These are phyloP conservation scores for Nicotiana paniculata DNA, from an alignment of 257 asterid species.

Conservation along the genomic window DNA sequence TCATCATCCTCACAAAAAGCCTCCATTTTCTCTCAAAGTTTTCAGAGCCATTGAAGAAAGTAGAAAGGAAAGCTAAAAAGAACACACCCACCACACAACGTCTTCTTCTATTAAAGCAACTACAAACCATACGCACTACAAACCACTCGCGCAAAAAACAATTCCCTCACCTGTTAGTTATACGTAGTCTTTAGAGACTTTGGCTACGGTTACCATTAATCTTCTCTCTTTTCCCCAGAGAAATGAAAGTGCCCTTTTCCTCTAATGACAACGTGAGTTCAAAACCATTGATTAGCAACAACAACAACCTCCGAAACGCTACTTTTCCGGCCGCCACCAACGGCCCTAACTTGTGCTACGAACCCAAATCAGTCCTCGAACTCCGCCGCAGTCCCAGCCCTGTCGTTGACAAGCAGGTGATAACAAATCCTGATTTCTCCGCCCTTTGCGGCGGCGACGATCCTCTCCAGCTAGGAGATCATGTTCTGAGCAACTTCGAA, in stretches of 20 bases:
- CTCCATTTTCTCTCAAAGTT: constrained; percentile 13
- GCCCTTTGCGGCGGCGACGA: constrained; percentile 25
- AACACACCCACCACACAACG: not conserved
- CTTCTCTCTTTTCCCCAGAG: constrained; percentile 21
- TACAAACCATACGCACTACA: not conserved
- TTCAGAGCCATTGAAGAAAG: constrained; percentile 9
- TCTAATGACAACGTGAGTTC: constrained; percentile 28
- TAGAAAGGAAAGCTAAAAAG: not conserved
- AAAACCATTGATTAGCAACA: constrained; percentile 22
- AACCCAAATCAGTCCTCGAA: constrained; percentile 82
- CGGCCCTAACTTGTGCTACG: constrained; percentile 33
- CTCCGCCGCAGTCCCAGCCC: constrained; percentile 70
- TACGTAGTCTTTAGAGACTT: not conserved
- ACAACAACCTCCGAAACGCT: not conserved
- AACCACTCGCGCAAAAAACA: not conserved
- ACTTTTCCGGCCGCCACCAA: constrained; percentile 11
- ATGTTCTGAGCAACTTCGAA: constrained; percentile 56
- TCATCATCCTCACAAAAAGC: constrained; percentile 35
- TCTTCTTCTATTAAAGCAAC: constrained; percentile 2
- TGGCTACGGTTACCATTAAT: constrained; percentile 9
- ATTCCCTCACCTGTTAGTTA: not conserved
- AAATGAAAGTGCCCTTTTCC: constrained; percentile 87
- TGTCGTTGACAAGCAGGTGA: constrained; percentile 12
- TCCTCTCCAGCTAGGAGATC: constrained; percentile 65
- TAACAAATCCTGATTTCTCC: constrained; percentile 7